phyloP scores from a whole-genome alignment of 495 filamentous ascomycete genomes.

The Lineolata rhizophorae region DNA sequence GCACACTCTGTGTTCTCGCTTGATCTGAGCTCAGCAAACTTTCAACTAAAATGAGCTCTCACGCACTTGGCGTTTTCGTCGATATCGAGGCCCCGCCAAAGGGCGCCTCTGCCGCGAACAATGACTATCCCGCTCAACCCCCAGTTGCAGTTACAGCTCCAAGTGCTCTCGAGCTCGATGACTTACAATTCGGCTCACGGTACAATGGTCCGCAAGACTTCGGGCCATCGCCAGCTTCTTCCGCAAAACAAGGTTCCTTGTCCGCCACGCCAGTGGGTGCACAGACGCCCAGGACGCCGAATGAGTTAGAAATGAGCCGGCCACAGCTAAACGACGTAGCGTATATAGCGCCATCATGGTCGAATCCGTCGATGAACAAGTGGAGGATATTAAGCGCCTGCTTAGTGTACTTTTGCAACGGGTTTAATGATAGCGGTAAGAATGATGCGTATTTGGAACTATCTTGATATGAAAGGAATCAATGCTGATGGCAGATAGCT shows the following conservation, averaged over 20 bases:
- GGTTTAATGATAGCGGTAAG: constrained; percentile 29
- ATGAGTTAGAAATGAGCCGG: constrained; percentile 32
- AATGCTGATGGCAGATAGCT: constrained; percentile 20
- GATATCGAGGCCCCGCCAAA: background rate
- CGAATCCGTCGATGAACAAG: constrained; percentile 30
- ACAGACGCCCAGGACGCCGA: constrained; percentile 21
- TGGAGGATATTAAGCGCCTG: constrained; percentile 22
- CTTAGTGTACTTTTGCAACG: constrained; percentile 18
- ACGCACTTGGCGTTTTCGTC: background rate
- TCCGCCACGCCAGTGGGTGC: constrained; percentile 2
- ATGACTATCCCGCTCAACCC: background rate
- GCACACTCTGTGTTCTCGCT: too few species aligned
- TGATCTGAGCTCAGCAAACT: too few species aligned
- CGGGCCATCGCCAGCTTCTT: background rate
- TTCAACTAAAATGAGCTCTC: too few species aligned
- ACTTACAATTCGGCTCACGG: background rate
- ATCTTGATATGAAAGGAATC: too few species aligned
- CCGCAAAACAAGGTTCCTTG: background rate
- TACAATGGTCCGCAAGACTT: background rate
- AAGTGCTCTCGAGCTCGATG: background rate
- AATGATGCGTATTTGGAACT: too few species aligned
- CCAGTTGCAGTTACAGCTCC: background rate
- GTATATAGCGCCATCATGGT: constrained; percentile 26
- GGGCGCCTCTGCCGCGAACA: background rate
- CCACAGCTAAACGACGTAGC: constrained; percentile 23